phyloP scores from a whole-genome alignment of 148 eudicot genomes.

The Silene conica region DNA sequence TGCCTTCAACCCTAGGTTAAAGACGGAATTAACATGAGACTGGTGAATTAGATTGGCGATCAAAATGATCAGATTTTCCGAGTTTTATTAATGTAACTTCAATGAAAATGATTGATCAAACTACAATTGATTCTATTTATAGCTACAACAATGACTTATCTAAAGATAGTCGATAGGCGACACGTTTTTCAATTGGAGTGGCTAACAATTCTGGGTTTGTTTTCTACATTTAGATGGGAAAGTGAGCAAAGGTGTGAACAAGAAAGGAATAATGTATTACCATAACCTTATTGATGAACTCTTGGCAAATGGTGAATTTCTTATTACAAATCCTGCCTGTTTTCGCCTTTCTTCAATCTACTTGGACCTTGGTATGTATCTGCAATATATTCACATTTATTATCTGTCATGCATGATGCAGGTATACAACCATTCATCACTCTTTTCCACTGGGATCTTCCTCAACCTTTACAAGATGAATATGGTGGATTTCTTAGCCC shows the following conservation, averaged over 20 bases:
- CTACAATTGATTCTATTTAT: too few relatives aligned
- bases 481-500: slow-evolving; percentile 44
- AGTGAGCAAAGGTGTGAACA: slow-evolving; percentile 32
- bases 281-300: slow-evolving; percentile 35
- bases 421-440: slow-evolving; percentile 39
- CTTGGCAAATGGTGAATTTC: slow-evolving; percentile 21
- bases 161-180: too few relatives aligned
- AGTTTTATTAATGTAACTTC: too few relatives aligned
- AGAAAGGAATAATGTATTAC: slow-evolving; percentile 29
- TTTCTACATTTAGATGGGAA: slow-evolving; percentile 30
- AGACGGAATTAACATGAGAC: too few relatives aligned
- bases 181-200: too few relatives aligned
- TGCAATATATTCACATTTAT: background rate
- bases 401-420: background rate
- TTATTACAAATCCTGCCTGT: background rate
- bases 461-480: slow-evolving; percentile 32
- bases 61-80: too few relatives aligned
- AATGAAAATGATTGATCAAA: too few relatives aligned
- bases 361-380: too few relatives aligned
- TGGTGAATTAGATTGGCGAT: too few relatives aligned
- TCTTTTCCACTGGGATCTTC: slow-evolving; percentile 47
- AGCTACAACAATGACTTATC: too few relatives aligned
- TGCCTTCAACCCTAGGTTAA: too few relatives aligned
- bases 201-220: background rate
- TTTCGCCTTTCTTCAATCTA: background rate